A percentile compares a stretch with the other conserved stretches of the same genome.
Evolutionary conservation across 441 rosid genomes (phyloP).

Genomic region (Monsonia emarginata): DNA sequence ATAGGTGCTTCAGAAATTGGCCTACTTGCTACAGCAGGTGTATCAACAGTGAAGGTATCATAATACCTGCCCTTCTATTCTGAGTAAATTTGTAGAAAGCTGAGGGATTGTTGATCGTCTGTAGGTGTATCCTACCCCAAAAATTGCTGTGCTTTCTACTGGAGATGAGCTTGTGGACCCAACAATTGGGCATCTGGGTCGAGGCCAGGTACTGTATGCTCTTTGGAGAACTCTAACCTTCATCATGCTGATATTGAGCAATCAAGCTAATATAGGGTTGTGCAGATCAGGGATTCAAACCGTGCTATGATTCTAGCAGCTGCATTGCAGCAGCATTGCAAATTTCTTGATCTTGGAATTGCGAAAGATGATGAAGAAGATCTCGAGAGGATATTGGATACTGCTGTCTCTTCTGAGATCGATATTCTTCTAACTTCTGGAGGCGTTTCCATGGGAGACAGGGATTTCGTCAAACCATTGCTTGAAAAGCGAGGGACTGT

Average conservation of each 20-base stretch:
- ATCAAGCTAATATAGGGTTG: constrained; percentile 18
- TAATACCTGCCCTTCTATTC: constrained; percentile 15
- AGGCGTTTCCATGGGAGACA: constrained; percentile 99
- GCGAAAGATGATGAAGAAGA: constrained; percentile 65
- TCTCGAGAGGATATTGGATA: constrained; percentile 52
- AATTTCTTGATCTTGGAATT: constrained; percentile 74
- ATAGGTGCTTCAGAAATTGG: constrained; percentile 87
- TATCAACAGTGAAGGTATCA: constrained; percentile 60
- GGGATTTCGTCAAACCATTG: constrained; percentile 77
- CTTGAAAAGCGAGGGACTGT: constrained; percentile 63
- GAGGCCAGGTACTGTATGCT: constrained; percentile 62
- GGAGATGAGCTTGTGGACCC: constrained; percentile 95
- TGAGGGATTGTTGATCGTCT: constrained; percentile 15
- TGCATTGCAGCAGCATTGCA: constrained; percentile 64
- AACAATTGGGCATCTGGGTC: constrained; percentile 38
- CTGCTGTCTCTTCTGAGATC: constrained; percentile 51
- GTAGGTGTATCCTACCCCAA: constrained; percentile 75
- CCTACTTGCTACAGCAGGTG: constrained; percentile 73
- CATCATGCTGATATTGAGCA: constrained; percentile 11
- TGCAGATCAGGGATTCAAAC: constrained; percentile 92
- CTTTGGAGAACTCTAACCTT: background rate
- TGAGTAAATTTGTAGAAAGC: constrained; percentile 15
- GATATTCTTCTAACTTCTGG: constrained; percentile 85
- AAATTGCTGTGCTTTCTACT: constrained; percentile 80
- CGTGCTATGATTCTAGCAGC: constrained; percentile 84